Evolutionary conservation across 495 filamentous ascomycete species (phyloP).

Genomic region (Aspergillus haitiensis): DNA sequence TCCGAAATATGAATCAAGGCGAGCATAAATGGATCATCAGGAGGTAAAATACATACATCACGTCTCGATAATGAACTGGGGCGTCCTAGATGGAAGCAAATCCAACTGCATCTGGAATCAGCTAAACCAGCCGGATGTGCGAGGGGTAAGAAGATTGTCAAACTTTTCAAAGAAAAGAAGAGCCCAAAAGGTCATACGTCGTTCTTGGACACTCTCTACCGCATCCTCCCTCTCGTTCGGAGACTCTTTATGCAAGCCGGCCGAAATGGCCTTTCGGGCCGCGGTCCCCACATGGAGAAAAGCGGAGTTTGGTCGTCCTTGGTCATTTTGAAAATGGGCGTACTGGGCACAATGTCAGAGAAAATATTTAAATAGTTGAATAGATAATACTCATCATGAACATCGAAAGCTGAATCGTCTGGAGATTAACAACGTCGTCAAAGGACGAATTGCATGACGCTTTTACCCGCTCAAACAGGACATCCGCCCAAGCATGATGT

Average conservation of each 20-base stretch:
- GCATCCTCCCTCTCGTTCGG: conserved; percentile 29
- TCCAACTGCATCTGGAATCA: conserved; percentile 36
- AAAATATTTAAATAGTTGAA: no score
- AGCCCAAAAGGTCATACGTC: conserved; percentile 44
- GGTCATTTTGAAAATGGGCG: conserved; percentile 46
- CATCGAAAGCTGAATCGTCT: conserved; percentile 44
- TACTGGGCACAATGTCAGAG: conserved; percentile 21
- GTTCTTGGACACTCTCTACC: conserved; percentile 34
- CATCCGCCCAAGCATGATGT: conserved; percentile 40
- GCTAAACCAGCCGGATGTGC: not conserved
- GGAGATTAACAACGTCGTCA: conserved; percentile 47
- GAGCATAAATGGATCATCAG: conserved; percentile 40
- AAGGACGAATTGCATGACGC: conserved; percentile 28
- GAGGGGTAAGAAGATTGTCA: not conserved
- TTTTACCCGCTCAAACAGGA: conserved; percentile 44
- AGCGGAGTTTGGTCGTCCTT: conserved; percentile 44
- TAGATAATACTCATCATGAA: conserved; percentile 44
- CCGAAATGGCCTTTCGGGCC: conserved; percentile 41
- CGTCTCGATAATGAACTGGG: conserved; percentile 37
- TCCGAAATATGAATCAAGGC: conserved; percentile 35
- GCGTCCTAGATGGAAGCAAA: conserved; percentile 44
- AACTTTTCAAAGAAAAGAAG: conserved; percentile 47
- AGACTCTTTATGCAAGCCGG: conserved; percentile 46
- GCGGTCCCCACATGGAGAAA: conserved; percentile 44
- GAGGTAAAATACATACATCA: conserved; percentile 37